Evolutionary conservation across 2,329 filamentous ascomycete species (phyloP).

Genomic region (Stachybotrys echinatus): DNA sequence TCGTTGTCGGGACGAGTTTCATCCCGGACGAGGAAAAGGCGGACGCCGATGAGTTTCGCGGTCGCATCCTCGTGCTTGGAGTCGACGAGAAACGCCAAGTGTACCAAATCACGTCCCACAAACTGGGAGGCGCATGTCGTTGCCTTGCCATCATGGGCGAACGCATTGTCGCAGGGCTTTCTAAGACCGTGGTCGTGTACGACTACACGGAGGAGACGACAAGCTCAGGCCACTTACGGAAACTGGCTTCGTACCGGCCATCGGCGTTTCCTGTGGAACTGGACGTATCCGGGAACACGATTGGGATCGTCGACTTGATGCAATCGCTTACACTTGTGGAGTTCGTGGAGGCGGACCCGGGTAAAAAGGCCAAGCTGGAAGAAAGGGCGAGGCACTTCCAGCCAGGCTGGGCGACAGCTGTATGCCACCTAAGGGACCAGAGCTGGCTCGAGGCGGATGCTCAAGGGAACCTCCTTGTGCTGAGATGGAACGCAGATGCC

Average conservation of each 20-base stretch:
- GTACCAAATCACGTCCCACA: conserved; percentile 63
- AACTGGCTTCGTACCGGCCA: conserved; percentile 71
- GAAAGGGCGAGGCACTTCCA: conserved; percentile 79
- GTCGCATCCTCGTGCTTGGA: conserved; percentile 80
- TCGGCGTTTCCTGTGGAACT: conserved; percentile 81
- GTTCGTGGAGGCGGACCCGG: conserved; percentile 54
- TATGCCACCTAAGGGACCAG: conserved; percentile 66
- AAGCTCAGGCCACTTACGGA: conserved; percentile 55
- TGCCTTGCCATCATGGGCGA: conserved; percentile 70
- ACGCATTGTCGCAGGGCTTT: conserved; percentile 79
- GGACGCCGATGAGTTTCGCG: conserved; percentile 39
- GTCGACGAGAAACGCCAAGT: conserved; percentile 70
- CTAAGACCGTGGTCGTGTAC: conserved; percentile 72
- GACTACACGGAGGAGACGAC: conserved; percentile 51
- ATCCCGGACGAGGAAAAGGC: conserved; percentile 55
- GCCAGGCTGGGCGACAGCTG: conserved; percentile 74
- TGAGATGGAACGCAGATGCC: conserved; percentile 68
- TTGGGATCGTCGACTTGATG: conserved; percentile 89
- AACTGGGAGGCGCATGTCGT: conserved; percentile 75
- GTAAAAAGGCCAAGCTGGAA: conserved; percentile 55
- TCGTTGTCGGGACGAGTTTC: conserved; percentile 86
- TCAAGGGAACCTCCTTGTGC: conserved; percentile 78
- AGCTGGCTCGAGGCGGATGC: conserved; percentile 81
- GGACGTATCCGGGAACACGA: conserved; percentile 65
- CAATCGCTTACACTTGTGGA: conserved; percentile 81